Base-by-base conservation (phyloP, 2,329 filamentous ascomycete genomes). In the Kalaharituber pfeilii region DNA sequence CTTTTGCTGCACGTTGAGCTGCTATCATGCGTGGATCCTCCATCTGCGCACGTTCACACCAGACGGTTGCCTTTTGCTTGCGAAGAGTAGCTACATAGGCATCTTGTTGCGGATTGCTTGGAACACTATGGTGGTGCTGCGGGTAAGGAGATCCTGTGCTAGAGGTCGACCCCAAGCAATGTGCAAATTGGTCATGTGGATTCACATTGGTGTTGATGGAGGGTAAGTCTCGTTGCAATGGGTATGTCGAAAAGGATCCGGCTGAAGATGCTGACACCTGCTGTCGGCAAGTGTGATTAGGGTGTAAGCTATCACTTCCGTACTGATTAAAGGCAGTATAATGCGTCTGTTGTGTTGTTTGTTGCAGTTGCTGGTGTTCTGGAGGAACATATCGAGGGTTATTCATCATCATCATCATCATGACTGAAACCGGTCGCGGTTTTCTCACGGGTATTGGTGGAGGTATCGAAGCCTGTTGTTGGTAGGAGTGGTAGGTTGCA, bases 51-150 rank as follows among this genome's bases (percentile, higher is more conserved):
- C 88, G 82, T 66, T 96, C 91, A 71, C 88, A 95, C 91, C 91
- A 98, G 3, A 98, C 91, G 0, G 91, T 98, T 28, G 87, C 91
- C 68, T 96, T 96, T 70, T 98, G 91, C 67, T 88, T 89, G 59
- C 91, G 80, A 71, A 98, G 82, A n/a, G 95, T 75, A 30, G 91
- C 88, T 51, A 98, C 91, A 69, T 98, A 98, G 60, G 86, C 81
- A n/a, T 75, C 75, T 1, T 50, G 47, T 1, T 9, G 4, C 9
- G 3, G 22, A 20, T 7, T 47, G 42, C 18, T 8, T 9, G 15
- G 24, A 8, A 24, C 42, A 9, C 15, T 47, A 47, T 47, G 22
- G 42, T 25, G 3, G 15, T 5, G 42, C 3, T 22, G n/a, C 25
- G 42, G 42, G 15, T 25, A 22, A 5, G 42, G 42, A 22, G 42